Evolutionary conservation across 2,329 filamentous ascomycete species (phyloP), one percentile per base, ranked within the genome.

Genomic region (Cladophialophora psammophila): DNA sequence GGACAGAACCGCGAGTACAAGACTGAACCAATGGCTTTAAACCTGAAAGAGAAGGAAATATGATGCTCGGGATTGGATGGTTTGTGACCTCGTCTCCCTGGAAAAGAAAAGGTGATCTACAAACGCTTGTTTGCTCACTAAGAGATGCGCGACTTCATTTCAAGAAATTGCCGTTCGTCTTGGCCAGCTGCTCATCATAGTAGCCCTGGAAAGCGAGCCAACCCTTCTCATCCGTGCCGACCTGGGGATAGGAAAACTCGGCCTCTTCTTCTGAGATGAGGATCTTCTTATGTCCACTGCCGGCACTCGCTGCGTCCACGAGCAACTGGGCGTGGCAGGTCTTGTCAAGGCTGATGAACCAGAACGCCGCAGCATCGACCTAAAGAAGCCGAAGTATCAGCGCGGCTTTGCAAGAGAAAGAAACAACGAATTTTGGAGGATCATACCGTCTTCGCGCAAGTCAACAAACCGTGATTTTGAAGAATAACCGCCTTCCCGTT

Each of bases 381-480:
- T 61, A 18, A 45, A 60, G 8, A 12, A n/a, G 26, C 26, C 26
- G 26, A 26, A 26, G 26, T 26, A 26, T 26, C 26, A 26, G 26
- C 26, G 3, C 2, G 26, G 26, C 26, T 26, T 26, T 26, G 26
- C 26, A 26, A 26, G 26, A 26, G 26, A 26, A 26, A 26, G 26
- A 26, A 26, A 26, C 26, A 26, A 26, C 26, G 26, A 26, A 26
- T 26, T 26, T 26, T 2, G 26, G 26, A 26, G 26, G 26, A 31
- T 18, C 40, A 60, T 15, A 61, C 78, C 1, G 79, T 80, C 34
- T 77, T 69, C 9, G 83, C 85, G 31, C 80, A 81, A 1, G 85
- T 86, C 66, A 87, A 74, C 18, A 87, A 74, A 0, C 86, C 85
- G 73, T 87, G 85, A 72, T 86, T 87, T 69, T 82, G 80, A n/a